A percentile compares a stretch with the other conserved stretches of the same genome.
phyloP scores from a whole-genome alignment of 257 asterid species.

The Rehmannia glutinosa region DNA sequence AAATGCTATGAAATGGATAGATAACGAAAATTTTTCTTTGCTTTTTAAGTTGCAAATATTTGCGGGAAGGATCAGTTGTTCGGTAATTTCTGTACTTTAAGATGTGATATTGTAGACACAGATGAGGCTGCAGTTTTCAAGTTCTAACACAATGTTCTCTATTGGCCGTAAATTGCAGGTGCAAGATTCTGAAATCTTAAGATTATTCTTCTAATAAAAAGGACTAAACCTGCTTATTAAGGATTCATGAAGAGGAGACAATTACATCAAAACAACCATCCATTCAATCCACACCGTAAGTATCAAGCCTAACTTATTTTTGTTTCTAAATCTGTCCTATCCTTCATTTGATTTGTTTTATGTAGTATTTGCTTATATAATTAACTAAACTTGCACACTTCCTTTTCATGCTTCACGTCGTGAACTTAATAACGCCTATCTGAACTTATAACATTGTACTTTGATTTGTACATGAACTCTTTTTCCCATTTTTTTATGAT shows the following conservation, averaged over 20 bases:
- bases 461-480: no score
- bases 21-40: no score
- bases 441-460: no score
- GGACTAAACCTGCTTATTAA: background rate
- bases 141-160: background rate
- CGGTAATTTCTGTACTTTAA: background rate
- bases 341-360: background rate
- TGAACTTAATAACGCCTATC: no score
- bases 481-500: no score
- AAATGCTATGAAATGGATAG: no score
- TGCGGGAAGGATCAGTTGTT: background rate
- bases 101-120: background rate
- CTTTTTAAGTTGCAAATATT: background rate
- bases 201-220: background rate
- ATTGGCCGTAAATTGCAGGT: conserved; percentile 19
- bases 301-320: background rate
- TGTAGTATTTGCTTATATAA: background rate
- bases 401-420: no score
- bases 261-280: conserved; percentile 55
- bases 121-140: background rate
- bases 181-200: background rate
- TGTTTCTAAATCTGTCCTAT: background rate
- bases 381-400: no score
- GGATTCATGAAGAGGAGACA: conserved; percentile 62
- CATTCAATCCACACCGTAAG: conserved; percentile 66